A percentile compares a stretch with the other conserved stretches of the same genome.
These are phyloP conservation scores for Dictyostelium firmibasis DNA, from an alignment of 78 protist genomes.

Conservation along the genomic window DNA sequence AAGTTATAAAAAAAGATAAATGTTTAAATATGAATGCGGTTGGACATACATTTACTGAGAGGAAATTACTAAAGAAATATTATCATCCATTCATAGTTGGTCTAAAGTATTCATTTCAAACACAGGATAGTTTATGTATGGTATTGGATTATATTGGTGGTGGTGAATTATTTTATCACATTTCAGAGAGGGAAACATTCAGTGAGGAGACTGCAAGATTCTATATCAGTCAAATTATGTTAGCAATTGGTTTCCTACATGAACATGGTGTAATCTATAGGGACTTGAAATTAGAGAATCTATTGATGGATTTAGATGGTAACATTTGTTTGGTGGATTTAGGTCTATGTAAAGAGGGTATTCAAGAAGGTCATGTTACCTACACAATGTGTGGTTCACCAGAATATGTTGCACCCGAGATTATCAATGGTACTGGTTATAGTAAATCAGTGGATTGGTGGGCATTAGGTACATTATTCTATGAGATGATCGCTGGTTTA, in stretches of 20 bases:
- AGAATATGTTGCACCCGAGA: conserved; percentile 96
- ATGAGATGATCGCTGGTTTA: conserved; percentile 92
- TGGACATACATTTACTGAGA: conserved; percentile 92
- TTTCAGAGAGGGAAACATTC: conserved; percentile 87
- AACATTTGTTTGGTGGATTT: conserved; percentile 96
- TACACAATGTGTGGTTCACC: conserved; percentile 97
- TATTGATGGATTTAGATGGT: conserved; percentile 93
- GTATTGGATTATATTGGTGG: conserved; percentile 96
- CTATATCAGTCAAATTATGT: conserved; percentile 91
- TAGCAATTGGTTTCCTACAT: conserved; percentile 94
- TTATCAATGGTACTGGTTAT: conserved; percentile 84
- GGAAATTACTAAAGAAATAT: conserved; percentile 77
- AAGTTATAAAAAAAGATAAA: conserved; percentile 83
- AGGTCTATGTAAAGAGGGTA: conserved; percentile 86
- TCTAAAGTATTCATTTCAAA: conserved; percentile 94
- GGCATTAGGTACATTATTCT: conserved; percentile 92
- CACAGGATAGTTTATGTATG: conserved; percentile 85
- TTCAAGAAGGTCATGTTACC: conserved; percentile 74
- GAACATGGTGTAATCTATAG: conserved; percentile 89
- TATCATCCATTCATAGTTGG: conserved; percentile 92
- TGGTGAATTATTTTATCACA: conserved; percentile 96
- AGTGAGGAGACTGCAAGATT: conserved; percentile 88
- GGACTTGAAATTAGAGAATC: conserved; percentile 96
- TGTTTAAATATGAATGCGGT: conserved; percentile 89
- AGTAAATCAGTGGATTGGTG: conserved; percentile 96